Conservation (phyloP, 192 early-diverging fungal species). For the Dispira simplex region DNA sequence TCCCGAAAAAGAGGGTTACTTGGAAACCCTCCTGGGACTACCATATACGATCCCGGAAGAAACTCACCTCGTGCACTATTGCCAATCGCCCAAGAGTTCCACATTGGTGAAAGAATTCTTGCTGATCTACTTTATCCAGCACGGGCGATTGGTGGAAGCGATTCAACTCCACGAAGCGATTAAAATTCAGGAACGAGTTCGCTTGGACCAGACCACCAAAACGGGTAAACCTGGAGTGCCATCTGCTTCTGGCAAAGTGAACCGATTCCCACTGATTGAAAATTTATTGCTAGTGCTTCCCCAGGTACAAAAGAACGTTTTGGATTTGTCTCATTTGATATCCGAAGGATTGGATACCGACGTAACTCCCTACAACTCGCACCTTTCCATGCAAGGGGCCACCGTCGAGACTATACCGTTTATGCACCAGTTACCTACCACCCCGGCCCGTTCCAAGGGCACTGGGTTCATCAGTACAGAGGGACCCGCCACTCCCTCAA, state of each 20-base stretch:
- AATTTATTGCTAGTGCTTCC: neutral
- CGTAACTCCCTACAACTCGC: neutral
- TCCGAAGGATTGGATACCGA: neutral
- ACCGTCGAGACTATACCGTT: neutral
- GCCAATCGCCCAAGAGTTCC: neutral
- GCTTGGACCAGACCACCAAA: neutral
- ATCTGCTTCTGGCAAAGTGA: neutral
- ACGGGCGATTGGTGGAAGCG: neutral
- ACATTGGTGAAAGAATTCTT: neutral
- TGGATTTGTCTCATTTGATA: neutral
- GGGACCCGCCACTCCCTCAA: neutral
- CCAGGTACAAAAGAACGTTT: neutral
- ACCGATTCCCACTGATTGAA: neutral
- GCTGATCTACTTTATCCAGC: neutral
- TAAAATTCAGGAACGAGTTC: neutral
- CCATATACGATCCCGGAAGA: neutral
- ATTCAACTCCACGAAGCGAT: neutral
- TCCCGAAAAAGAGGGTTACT: neutral
- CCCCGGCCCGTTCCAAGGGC: neutral
- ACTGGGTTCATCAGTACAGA: too few relatives aligned
- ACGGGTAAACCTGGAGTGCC: neutral
- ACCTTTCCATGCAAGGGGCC: neutral
- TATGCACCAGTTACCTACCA: neutral
- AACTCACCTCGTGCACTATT: neutral
- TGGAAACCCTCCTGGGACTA: conserved; percentile 1